Percentiles rank a stretch among this genome's conserved stretches.
Evolutionary conservation across 2,329 filamentous ascomycete genomes (phyloP).

Genomic region (Aureobasidium subglaciale): DNA sequence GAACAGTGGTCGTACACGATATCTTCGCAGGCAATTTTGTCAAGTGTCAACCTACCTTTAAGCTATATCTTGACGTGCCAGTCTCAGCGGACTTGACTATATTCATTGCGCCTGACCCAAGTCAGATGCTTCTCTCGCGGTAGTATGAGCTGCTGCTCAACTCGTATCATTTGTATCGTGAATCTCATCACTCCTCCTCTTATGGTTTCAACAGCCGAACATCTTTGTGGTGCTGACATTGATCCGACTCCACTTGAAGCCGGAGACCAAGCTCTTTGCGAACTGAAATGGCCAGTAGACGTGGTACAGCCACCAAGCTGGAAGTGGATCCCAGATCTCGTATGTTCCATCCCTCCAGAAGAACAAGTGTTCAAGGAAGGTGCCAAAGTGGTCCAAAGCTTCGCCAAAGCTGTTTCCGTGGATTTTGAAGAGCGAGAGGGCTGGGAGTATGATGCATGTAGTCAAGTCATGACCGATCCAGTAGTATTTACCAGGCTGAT

Average conservation of each 20-base stretch:
- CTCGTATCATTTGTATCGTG: background rate
- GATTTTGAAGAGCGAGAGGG: conserved; percentile 33
- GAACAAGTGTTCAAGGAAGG: conserved; percentile 36
- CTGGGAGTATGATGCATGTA: conserved; percentile 43
- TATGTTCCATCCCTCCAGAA: conserved; percentile 46
- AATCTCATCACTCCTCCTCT: background rate
- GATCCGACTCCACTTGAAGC: conserved; percentile 54
- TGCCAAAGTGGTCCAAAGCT: conserved; percentile 22
- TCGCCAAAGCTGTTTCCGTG: conserved; percentile 22
- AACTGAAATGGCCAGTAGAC: conserved; percentile 50
- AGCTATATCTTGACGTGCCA: background rate
- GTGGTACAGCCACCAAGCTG: conserved; percentile 47
- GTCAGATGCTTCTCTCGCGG: too few species aligned
- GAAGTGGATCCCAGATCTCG: conserved; percentile 43
- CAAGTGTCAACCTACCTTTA: conserved; percentile 3
- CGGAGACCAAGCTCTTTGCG: conserved; percentile 35
- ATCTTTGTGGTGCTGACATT: conserved; percentile 62
- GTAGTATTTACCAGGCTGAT: conserved; percentile 39
- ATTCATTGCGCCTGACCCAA: background rate
- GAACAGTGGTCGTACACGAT: background rate
- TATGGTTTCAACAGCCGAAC: conserved; percentile 35
- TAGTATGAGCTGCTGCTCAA: background rate
- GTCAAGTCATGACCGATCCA: conserved; percentile 64
- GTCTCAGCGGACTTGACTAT: background rate
- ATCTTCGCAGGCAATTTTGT: background rate